Evolutionary conservation across 805 yeast genomes (phyloP), one percentile per base, ranked within the genome.

Genomic region (Saturnispora mendoncae): DNA sequence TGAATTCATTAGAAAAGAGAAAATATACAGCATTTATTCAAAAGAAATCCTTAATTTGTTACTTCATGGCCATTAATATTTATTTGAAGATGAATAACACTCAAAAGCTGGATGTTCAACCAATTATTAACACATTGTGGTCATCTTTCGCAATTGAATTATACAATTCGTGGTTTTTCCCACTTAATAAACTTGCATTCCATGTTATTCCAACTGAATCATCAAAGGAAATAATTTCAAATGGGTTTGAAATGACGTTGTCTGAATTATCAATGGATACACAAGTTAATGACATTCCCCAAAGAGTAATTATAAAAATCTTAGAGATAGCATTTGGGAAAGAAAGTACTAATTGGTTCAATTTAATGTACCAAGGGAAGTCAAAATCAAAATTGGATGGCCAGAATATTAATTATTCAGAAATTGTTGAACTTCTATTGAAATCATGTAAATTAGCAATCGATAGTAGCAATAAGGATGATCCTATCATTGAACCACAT

Each of bases 401-500:
- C 23, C 35, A 44, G 6, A 26, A 30, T 1, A 24, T 39, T 4
- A 31, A 47, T 6, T 33, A 46, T 17, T 35, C 37, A 4, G 38
- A 51, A 2, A 72, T 74, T 0, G 41, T 80, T 21, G 62, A 63
- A 0, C 52, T 69, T 4, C 53, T 79, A 15, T 28, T 67, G 10
- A 55, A 57, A n/a, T 61, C 85, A 0, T 72, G 80, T 43, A 33
- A 44, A 0, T 41, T 68, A 4, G 74, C 80, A 0, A 47, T 52
- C 7, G 57, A 52, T 6, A 53, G 63, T 2, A 56, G 70, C 2
- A 50, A 59, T 4, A 65, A 66, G 37, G 61, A 65, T 4, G 92
- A 82, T 30, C 69, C 72, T 1, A 64, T 80, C 2, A 61, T 88
- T 33, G 96, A 88, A 51, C 90, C 96, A 0, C 87, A 82, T 53